Evolutionary conservation across 2,329 filamentous ascomycete genomes (phyloP), one percentile per base, ranked within the genome.

Genomic region (Talaromyces pinophilus): DNA sequence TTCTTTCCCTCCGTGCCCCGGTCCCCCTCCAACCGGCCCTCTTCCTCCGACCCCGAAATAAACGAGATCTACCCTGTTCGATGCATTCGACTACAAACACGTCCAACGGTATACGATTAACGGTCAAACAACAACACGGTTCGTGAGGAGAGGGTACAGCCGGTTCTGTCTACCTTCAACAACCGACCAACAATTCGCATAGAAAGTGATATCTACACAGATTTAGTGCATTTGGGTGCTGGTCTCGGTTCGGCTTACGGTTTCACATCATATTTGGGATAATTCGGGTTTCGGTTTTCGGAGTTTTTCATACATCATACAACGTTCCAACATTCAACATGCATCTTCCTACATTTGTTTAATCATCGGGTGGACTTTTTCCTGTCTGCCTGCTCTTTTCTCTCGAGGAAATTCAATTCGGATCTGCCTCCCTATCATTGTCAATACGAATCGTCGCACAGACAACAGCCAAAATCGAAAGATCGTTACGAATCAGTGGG

Each of bases 31-130:
- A 10, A 67, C 62, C 38, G 66, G 66, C 44, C 66, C 66, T 67
- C 66, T 67, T 46, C 66, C 66, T 15, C 66, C 66, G 19, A 67
- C 66, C 10, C 66, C 66, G 48, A 67, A 67, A 62, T 67, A 67
- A 65, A 42, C n/a, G 55, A 50, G n/a, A 30, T 19, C 30, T 52
- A 2, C 35, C 48, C 38, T 46, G 38, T 28, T 44, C 57, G 25
- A 60, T 28, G 40, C 57, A 60, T 44, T 44, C 38, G 22, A 60
- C 57, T 33, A 46, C 38, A 33, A 10, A 25, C 30, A 44, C 54
- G 54, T 35, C 33, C 25, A 59, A 46, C 40, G 57, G 57, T 42
- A 60, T 44, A 60, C 57, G 57, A 60, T 40, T 60, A 17, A 59
- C 35, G 57, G 57, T 59, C 57, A 42, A 54, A 57, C 15, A 35